Evolutionary conservation across 1,139 yeast species (phyloP).

Genomic region (Geotrichum aggregatum): DNA sequence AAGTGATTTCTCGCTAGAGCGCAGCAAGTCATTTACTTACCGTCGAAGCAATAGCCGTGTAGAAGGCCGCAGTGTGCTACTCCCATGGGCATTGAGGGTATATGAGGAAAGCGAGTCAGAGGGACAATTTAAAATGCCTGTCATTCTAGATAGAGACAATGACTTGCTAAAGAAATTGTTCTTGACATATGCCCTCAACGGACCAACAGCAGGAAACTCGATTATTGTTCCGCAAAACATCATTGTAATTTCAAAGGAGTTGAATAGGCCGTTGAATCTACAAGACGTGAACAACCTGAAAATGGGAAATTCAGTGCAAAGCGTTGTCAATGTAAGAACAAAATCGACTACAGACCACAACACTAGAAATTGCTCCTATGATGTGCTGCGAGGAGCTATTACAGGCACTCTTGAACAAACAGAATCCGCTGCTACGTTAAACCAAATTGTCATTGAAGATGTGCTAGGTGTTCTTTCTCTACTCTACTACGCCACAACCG

Average conservation of each 20-base stretch:
- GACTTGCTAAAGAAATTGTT: neutral
- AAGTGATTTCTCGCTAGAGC: neutral
- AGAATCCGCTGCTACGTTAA: neutral
- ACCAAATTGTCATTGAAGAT: neutral
- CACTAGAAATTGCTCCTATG: neutral
- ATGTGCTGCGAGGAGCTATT: conserved; percentile 1
- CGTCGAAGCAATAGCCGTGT: neutral
- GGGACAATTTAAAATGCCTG: neutral
- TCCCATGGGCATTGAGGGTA: neutral
- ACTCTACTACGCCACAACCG: neutral
- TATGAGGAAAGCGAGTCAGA: neutral
- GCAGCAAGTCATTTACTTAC: neutral
- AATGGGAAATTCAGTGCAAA: neutral
- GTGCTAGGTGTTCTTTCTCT: neutral
- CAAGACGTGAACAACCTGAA: neutral
- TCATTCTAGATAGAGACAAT: neutral
- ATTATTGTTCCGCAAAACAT: neutral
- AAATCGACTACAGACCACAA: neutral
- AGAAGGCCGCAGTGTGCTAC: neutral
- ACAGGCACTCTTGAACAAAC: neutral
- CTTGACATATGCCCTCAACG: neutral
- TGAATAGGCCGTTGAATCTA: neutral
- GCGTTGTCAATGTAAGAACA: neutral
- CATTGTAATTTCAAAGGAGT: neutral
- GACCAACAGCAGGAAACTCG: neutral